Base-by-base conservation (phyloP, 164 flowering plant genomes). In the Dillenia suffruticosa region DNA sequence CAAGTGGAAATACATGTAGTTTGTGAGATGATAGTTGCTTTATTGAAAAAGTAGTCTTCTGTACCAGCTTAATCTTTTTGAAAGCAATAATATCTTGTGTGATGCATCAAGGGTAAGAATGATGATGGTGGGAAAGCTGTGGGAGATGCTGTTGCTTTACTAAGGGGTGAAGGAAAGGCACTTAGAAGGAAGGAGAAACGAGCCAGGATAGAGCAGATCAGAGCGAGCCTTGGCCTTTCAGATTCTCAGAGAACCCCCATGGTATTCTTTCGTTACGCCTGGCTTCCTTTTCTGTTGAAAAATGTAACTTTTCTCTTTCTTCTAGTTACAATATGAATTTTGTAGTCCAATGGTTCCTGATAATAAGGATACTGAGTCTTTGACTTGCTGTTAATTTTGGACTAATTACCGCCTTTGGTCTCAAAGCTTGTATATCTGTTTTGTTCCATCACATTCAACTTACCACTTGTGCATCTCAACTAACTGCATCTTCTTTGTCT, bases 181-280 rank as follows among this genome's bases (percentile, higher is more conserved):
- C 85, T 91, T 10, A 74, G 97, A 4, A 81, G 98, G 72, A 94
- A 94, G 77, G 97, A 94, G 78, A 94, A 86, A 74, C 78, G 95
- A 14, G 82, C 82, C 16, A 79, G 97, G 69, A 94, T 94, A 68
- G 97, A 91, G 68, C 97, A 91, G 77, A 91, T 94, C 71, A 82
- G 98, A 76, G 98, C 92, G 49, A 94, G 76, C 71, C 93, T 94
- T 67, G 98, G 98, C 45, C 97, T 94, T 74, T 94, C 98, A 54
- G 98, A 94, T 79, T 81, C 95, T 10, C 96, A 87, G 63, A 87
- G 96, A 74, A 94, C 98, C n/a, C 98, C 98, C 46, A 52, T 73
- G 93, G 98, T 94, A 87, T 16, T 59, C 46, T 15, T 44, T 62
- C 40, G 5, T 32, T 6, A 32, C 40, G 40, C 40, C 40, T 4